phyloP scores from a whole-genome alignment of 805 yeast genomes.

The Schwanniomyces vanrijiae region DNA sequence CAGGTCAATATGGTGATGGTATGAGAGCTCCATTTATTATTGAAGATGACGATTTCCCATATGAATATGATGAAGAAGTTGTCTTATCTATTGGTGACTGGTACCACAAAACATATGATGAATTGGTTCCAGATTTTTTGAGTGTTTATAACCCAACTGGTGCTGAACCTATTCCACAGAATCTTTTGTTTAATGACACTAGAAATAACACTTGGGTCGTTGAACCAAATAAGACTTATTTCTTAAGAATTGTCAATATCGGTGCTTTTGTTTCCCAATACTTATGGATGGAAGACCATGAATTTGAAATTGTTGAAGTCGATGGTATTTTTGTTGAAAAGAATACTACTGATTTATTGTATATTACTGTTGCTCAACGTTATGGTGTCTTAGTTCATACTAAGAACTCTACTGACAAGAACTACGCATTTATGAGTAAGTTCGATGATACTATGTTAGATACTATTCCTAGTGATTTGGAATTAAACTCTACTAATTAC shows the following conservation, averaged over 20 bases:
- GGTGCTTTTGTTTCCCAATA: constrained; percentile 73
- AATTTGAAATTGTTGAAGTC: constrained; percentile 40
- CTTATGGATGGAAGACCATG: constrained; percentile 42
- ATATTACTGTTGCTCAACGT: constrained; percentile 80
- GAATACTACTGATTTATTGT: constrained; percentile 51
- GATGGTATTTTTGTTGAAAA: constrained; percentile 61
- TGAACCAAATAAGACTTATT: constrained; percentile 60
- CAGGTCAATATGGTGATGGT: constrained; percentile 93
- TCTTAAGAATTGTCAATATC: constrained; percentile 61
- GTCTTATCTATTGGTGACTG: constrained; percentile 59
- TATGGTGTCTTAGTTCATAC: constrained; percentile 67
- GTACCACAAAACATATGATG: constrained; percentile 56
- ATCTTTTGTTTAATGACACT: constrained; percentile 63
- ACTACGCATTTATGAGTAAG: constrained; percentile 61
- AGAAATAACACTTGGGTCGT: constrained; percentile 56
- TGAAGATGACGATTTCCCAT: constrained; percentile 55
- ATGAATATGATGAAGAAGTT: constrained; percentile 62
- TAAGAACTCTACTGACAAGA: constrained; percentile 41
- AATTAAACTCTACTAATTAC: constrained; percentile 52
- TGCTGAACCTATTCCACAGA: constrained; percentile 78
- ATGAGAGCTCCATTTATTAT: constrained; percentile 78
- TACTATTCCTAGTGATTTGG: constrained; percentile 56
- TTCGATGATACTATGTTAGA: constrained; percentile 72
- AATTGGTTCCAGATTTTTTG: constrained; percentile 48
- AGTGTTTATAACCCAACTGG: constrained; percentile 79